Evolutionary conservation across 768 basidiomycete species (phyloP), one percentile per base, ranked within the genome.

Genomic region (Phlegmacium glaucopus): DNA sequence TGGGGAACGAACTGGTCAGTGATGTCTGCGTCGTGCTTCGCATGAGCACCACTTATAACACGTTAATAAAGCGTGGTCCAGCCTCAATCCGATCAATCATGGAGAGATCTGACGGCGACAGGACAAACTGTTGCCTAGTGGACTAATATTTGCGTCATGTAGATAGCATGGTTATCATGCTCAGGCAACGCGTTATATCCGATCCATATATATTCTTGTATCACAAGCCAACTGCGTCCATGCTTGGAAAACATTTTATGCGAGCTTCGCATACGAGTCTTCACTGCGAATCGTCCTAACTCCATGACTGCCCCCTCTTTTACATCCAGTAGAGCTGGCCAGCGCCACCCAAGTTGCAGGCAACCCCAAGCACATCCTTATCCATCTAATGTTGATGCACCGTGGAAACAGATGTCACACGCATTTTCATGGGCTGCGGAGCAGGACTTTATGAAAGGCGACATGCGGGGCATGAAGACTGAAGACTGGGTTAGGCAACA

Each of bases 401-500:
- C 74, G 10, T 74, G 75, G 72, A 57, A 67, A 46, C 70, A 74
- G 22, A 50, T 58, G 51, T 40, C 58, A 9, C 44, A 72, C 18
- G 70, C 76, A 8, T 75, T 71, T 52, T 60, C 70, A 6, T 80
- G 76, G 72, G 77, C 77, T 6, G 69, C 72, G 42, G 76, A 82
- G 49, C 79, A 83, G 61, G 77, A 79, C 52, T 64, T 67, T 36
- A 60, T 68, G 47, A 68, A 68, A 38, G 66, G 70, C 46, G 69
- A 68, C 38, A 72, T 68, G 47, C 68, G 71, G 50, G 72, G 68
- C 52, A 70, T 70, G 58, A 78, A 74, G 55, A 81, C 80, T 27
- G 79, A 83, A 44, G 73, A 77, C 45, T 87, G 87, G 86, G 78
- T 87, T 41, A 63, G 73, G 39, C 74, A 81, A 54, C 80, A 82